These are phyloP conservation scores for Harringtonia aguacate DNA, from an alignment of 2,329 filamentous ascomycete genomes.

Conservation along the genomic window DNA sequence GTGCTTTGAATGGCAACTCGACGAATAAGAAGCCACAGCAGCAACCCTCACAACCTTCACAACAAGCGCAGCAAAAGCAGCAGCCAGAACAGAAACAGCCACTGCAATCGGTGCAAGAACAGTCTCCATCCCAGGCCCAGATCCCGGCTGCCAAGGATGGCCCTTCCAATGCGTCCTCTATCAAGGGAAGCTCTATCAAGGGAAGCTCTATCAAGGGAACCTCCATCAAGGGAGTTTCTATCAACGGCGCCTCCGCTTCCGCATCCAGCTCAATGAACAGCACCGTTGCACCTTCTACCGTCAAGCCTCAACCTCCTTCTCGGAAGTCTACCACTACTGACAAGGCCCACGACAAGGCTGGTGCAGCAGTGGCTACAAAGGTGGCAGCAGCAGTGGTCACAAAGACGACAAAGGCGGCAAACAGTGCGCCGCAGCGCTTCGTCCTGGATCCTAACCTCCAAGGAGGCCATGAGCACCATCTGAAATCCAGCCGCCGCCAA, in stretches of 20 bases:
- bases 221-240: background rate
- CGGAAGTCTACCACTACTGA: conserved; percentile 34
- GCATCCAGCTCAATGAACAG: conserved; percentile 14
- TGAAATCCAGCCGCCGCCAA: conserved; percentile 83
- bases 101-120: background rate
- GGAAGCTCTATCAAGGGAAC: no score
- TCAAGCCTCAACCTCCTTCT: conserved; percentile 26
- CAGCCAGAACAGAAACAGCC: conserved; percentile 3
- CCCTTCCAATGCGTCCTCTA: background rate
- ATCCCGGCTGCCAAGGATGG: conserved; percentile 8
- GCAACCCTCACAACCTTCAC: conserved; percentile 9
- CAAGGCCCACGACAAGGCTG: conserved; percentile 21
- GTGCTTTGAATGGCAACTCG: conserved; percentile 14
- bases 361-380: no score
- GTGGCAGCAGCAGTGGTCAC: no score
- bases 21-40: conserved; percentile 13
- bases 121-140: background rate
- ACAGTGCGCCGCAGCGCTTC: conserved; percentile 35
- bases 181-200: conserved; percentile 15
- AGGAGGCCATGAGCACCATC: conserved; percentile 74
- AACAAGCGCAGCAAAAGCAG: conserved; percentile 1
- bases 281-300: conserved; percentile 20
- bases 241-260: conserved; percentile 14
- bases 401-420: conserved; percentile 25
- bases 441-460: conserved; percentile 37